Conservation (phyloP, 495 filamentous ascomycete genomes). For the Chaetomidium leptoderma region DNA sequence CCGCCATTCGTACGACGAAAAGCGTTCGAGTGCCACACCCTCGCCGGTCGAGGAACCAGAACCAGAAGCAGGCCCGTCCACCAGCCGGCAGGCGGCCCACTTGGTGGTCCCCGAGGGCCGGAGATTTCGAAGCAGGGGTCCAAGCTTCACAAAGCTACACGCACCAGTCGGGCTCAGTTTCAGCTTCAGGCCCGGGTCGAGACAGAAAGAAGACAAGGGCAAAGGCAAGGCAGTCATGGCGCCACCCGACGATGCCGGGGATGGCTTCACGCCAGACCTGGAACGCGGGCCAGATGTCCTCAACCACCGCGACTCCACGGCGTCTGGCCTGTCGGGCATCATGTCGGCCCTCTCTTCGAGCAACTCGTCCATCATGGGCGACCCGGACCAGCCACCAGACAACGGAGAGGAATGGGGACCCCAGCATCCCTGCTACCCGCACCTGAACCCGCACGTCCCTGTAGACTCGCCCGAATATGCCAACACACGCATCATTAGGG, state of each 20-base stretch:
- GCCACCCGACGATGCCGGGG: constrained; percentile 26
- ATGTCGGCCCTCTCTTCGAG: constrained; percentile 48
- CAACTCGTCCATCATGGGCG: constrained; percentile 52
- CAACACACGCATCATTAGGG: constrained; percentile 83
- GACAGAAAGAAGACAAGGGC: constrained; percentile 30
- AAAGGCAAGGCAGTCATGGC: constrained; percentile 46
- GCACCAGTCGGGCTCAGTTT: constrained; percentile 30
- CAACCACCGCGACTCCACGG: constrained; percentile 35
- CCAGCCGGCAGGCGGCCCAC: constrained; percentile 23
- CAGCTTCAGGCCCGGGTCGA: constrained; percentile 28
- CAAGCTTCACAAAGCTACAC: constrained; percentile 32
- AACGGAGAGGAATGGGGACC: constrained; percentile 73
- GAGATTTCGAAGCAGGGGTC: constrained; percentile 28
- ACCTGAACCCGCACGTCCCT: constrained; percentile 88
- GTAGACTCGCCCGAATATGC: constrained; percentile 65
- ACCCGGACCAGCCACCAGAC: constrained; percentile 45
- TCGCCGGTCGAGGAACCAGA: constrained; percentile 31
- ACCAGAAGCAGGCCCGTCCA: constrained; percentile 29
- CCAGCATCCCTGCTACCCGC: constrained; percentile 85
- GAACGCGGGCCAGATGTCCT: constrained; percentile 44
- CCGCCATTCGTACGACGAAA: constrained; percentile 47
- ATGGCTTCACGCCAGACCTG: constrained; percentile 45
- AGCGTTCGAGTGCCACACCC: constrained; percentile 35
- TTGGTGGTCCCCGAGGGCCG: constrained; percentile 31
- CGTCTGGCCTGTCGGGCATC: constrained; percentile 41